Evolutionary conservation across 2,329 filamentous ascomycete genomes (phyloP).

Genomic region (Colletotrichum nymphaeae): DNA sequence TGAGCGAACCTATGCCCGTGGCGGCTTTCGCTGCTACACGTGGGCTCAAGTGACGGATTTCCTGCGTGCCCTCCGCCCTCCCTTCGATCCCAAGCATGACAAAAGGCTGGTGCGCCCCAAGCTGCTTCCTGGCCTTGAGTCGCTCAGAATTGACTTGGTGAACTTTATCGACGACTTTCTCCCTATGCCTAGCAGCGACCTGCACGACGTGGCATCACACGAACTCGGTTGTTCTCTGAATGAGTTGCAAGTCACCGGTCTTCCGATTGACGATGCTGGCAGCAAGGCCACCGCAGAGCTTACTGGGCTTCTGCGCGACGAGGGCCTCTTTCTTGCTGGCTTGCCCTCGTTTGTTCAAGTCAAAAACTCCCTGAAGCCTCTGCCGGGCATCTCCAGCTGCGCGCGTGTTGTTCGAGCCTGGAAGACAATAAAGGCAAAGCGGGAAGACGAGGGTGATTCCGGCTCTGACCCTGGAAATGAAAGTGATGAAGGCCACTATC

Average conservation of each 20-base stretch:
- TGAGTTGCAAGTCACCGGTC: constrained; percentile 63
- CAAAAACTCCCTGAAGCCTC: constrained; percentile 50
- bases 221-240: constrained; percentile 65
- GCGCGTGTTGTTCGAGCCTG: constrained; percentile 59
- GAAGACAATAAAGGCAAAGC: constrained; percentile 43
- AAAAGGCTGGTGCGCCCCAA: constrained; percentile 48
- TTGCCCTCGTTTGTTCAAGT: constrained; percentile 56
- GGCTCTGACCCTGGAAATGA: constrained; percentile 39
- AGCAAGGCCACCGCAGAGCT: constrained; percentile 59
- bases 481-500: constrained; percentile 40
- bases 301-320: constrained; percentile 63
- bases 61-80: constrained; percentile 61
- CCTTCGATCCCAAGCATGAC: constrained; percentile 56
- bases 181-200: constrained; percentile 56
- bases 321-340: constrained; percentile 62
- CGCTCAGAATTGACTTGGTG: constrained; percentile 64
- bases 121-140: constrained; percentile 59
- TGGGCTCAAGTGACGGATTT: constrained; percentile 67
- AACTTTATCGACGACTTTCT: constrained; percentile 63
- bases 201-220: constrained; percentile 65
- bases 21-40: constrained; percentile 65
- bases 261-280: constrained; percentile 61
- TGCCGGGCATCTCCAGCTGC: constrained; percentile 53
- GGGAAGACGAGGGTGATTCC: constrained; percentile 39
- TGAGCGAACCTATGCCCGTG: constrained; percentile 59